Conservation (phyloP, 2,329 filamentous ascomycete species). For the Colletotrichum tropicicola region DNA sequence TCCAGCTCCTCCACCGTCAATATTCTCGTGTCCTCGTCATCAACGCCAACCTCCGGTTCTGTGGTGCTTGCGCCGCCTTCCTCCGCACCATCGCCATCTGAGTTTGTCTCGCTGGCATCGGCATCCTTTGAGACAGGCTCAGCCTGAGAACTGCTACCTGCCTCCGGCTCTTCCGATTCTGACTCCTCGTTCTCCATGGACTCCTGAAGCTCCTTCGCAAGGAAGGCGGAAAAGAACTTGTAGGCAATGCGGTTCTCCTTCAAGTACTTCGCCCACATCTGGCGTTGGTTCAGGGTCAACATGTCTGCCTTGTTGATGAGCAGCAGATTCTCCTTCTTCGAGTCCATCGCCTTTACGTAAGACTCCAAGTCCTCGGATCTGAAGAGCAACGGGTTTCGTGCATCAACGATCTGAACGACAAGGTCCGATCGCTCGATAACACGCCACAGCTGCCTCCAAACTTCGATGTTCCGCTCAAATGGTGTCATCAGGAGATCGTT, state of each 20-base stretch:
- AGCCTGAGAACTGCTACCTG: slow-evolving; percentile 34
- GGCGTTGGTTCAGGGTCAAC: slow-evolving; percentile 89
- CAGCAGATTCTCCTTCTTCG: slow-evolving; percentile 87
- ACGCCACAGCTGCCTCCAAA: slow-evolving; percentile 97
- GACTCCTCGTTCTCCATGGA: slow-evolving; percentile 60
- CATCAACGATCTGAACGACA: slow-evolving; percentile 98
- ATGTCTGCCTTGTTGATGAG: slow-evolving; percentile 99
- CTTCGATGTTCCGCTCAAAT: slow-evolving; percentile 96
- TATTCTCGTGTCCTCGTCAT: slow-evolving; percentile 76
- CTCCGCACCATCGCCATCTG: slow-evolving; percentile 39
- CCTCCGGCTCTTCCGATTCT: slow-evolving; percentile 44
- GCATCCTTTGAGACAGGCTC: slow-evolving; percentile 24
- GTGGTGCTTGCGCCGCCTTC: slow-evolving; percentile 43
- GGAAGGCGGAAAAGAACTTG: slow-evolving; percentile 93
- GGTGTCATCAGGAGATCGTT: slow-evolving; percentile 97
- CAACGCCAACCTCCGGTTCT: slow-evolving; percentile 46
- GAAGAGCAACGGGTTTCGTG: slow-evolving; percentile 92
- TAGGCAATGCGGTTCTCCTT: slow-evolving; percentile 84
- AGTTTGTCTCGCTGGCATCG: slow-evolving; percentile 48
- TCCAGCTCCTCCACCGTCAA: slow-evolving; percentile 94
- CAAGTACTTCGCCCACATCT: slow-evolving; percentile 88
- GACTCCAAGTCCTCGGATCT: slow-evolving; percentile 91
- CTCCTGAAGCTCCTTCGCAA: slow-evolving; percentile 92
- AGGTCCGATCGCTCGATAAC: slow-evolving; percentile 97
- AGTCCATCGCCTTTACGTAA: slow-evolving; percentile 93